A percentile compares a stretch with the other conserved stretches of the same genome.
phyloP scores from a whole-genome alignment of 176 grass and related monocot species.

The Aegilops speltoides region DNA sequence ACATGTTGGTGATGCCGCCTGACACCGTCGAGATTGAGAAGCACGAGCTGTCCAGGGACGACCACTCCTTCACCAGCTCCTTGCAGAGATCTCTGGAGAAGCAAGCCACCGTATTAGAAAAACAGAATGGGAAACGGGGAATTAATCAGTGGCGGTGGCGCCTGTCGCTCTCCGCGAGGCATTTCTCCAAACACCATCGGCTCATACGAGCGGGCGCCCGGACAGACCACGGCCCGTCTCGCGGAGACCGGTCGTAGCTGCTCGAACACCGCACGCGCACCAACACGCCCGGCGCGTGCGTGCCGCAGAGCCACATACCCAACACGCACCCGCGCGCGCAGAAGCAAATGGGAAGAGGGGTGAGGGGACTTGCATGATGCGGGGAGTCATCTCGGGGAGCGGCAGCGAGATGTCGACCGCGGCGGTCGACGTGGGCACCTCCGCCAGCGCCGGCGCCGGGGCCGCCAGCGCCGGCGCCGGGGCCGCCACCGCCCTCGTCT shows the following conservation, averaged over 20 bases:
- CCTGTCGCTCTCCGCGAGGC: not conserved
- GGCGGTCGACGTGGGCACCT: conserved; percentile 48
- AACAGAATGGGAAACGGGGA: not conserved
- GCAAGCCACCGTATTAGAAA: conserved; percentile 12
- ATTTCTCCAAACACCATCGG: conserved; percentile 32
- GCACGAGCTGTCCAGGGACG: conserved; percentile 55
- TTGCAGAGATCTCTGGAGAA: conserved; percentile 75
- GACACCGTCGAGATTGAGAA: conserved; percentile 82
- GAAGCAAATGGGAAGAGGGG: not conserved
- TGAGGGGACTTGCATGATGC: conserved; percentile 60
- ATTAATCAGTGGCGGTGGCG: not conserved
- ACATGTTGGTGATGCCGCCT: conserved; percentile 90
- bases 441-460: not conserved
- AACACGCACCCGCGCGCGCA: not conserved
- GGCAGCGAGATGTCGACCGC: conserved; percentile 76
- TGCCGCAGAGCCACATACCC: not conserved
- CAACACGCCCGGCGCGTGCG: not conserved
- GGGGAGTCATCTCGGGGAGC: conserved; percentile 66
- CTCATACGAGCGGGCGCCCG: not conserved
- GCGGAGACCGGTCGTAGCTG: not conserved
- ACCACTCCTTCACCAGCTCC: conserved; percentile 61
- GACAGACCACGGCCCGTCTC: not conserved
- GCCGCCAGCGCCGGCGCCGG: conserved; percentile 2
- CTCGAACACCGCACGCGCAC: no score
- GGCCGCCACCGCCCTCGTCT: not conserved